A percentile compares a stretch with the other conserved stretches of the same genome.
Conservation (phyloP, 2,329 filamentous ascomycete genomes). For the Chaetothyriales sp. region DNA sequence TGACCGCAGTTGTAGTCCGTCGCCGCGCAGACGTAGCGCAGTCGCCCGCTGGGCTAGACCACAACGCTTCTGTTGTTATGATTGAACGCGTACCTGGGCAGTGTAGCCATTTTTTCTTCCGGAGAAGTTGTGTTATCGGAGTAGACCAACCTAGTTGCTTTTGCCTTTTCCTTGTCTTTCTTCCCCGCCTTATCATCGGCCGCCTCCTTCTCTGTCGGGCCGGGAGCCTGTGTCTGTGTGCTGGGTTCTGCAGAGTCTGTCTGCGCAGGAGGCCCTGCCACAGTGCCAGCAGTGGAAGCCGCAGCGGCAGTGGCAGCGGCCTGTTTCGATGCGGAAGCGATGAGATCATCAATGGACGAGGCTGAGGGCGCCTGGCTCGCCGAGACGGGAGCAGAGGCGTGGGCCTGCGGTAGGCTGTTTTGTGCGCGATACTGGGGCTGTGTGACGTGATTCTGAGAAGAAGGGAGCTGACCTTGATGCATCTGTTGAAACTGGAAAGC, state of each 20-base stretch:
- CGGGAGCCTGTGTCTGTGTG: conserved; percentile 7
- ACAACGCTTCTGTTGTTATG: background rate
- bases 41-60: background rate
- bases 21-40: too few species aligned
- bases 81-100: conserved; percentile 58
- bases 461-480: conserved; percentile 36
- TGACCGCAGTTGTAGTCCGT: background rate
- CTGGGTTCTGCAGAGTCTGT: conserved; percentile 6
- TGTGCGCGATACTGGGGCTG: conserved; percentile 11
- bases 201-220: conserved; percentile 26
- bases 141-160: conserved; percentile 59
- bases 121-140: conserved; percentile 64
- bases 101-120: conserved; percentile 73
- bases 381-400: conserved; percentile 2
- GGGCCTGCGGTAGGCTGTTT: conserved; percentile 6
- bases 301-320: conserved; percentile 24
- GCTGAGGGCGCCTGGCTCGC: conserved; percentile 23
- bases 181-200: conserved; percentile 48
- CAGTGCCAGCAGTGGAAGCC: conserved; percentile 17
- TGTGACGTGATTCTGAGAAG: conserved; percentile 20
- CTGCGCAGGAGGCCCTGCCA: conserved; percentile 9
- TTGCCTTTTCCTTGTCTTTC: conserved; percentile 46
- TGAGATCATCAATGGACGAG: conserved; percentile 37
- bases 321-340: conserved; percentile 33
- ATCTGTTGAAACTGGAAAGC: conserved; percentile 42